Conservation (phyloP, 805 yeast genomes). For the Cyberlindnera bimundalis region DNA sequence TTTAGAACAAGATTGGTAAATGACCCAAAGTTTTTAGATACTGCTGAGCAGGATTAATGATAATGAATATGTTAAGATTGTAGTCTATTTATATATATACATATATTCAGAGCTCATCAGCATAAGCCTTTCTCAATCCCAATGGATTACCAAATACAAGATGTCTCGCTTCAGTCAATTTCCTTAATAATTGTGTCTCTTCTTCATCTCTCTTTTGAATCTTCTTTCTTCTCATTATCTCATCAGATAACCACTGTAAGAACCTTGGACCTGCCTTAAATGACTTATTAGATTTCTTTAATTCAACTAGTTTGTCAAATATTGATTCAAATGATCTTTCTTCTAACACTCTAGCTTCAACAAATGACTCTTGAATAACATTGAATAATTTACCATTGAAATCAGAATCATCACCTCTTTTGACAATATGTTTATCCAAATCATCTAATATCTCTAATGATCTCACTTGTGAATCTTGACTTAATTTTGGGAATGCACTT, state of each 20-base stretch:
- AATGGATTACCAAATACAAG: slow-evolving; percentile 73
- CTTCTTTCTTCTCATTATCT: slow-evolving; percentile 25
- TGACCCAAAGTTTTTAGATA: slow-evolving; percentile 80
- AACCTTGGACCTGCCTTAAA: slow-evolving; percentile 38
- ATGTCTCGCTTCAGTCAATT: slow-evolving; percentile 51
- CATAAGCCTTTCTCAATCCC: slow-evolving; percentile 59
- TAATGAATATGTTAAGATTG: too few relatives aligned
- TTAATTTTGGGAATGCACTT: slow-evolving; percentile 21
- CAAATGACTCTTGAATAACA: slow-evolving; percentile 21
- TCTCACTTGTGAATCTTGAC: slow-evolving; percentile 34
- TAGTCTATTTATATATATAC: too few relatives aligned
- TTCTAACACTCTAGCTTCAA: slow-evolving; percentile 29
- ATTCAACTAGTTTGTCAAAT: slow-evolving; percentile 35
- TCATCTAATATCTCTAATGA: slow-evolving; percentile 47
- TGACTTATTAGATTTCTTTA: slow-evolving; percentile 30
- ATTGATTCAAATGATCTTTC: slow-evolving; percentile 42
- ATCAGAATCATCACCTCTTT: slow-evolving; percentile 16
- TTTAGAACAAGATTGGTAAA: slow-evolving; percentile 70
- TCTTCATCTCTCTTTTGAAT: slow-evolving; percentile 24
- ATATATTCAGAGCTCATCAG: slow-evolving; percentile 42
- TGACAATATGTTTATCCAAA: slow-evolving; percentile 19
- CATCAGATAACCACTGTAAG: slow-evolving; percentile 58
- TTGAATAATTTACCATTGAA: slow-evolving; percentile 14
- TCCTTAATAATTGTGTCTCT: slow-evolving; percentile 37
- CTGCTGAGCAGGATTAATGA: slow-evolving; percentile 13